Evolutionary conservation across 2,329 filamentous ascomycete genomes (phyloP), one percentile per base, ranked within the genome.

Genomic region (Diplodia intermedia): DNA sequence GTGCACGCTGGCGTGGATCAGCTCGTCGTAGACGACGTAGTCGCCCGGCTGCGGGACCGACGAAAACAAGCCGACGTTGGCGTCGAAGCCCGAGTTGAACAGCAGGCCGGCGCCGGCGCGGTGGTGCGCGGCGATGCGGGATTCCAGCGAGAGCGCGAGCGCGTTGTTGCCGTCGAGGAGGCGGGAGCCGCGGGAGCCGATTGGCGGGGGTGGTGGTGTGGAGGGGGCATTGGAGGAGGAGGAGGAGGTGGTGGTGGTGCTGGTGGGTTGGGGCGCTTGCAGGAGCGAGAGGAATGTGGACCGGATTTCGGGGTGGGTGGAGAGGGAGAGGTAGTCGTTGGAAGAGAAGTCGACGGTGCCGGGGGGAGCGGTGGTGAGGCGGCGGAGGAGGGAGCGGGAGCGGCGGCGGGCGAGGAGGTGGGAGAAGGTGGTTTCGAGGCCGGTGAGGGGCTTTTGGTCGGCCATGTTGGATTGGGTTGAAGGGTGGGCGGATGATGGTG

Each of bases 1-100:
- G 69, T 93, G 91, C 1, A 89, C 87, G 71, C 90, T 93, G 0
- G 92, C 92, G 72, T 94, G 92, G 15, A 94, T 88, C 38, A 90
- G 82, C 75, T 90, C 90, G 73, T 94, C 92, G 71, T 91, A 90
- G 0, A 95, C 75, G 26, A 95, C 83, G 1, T 36, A 36, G 33
- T 75, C 70, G 71, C 79, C 81, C 1, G 72, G 72, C 69, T 84
- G 83, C 20, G 83, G 82, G n/a, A 85, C 73, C 60, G 78, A 81
- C 0, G 81, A 79, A 71, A 84, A 84, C 43, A 85, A 73, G 0
- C 80, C 82, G 2, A 79, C 78, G 70, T 85, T 85, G 3, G 83
- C 83, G 72, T 85, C 83, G 70, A 82, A 85, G 0, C 83, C 75
- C 72, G 82, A 90, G 69, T 88, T 87, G 72, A 89, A 86, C 0